These are phyloP conservation scores for Loxodes magnus DNA, from an alignment of 73 alveolate species.

Conservation along the genomic window DNA sequence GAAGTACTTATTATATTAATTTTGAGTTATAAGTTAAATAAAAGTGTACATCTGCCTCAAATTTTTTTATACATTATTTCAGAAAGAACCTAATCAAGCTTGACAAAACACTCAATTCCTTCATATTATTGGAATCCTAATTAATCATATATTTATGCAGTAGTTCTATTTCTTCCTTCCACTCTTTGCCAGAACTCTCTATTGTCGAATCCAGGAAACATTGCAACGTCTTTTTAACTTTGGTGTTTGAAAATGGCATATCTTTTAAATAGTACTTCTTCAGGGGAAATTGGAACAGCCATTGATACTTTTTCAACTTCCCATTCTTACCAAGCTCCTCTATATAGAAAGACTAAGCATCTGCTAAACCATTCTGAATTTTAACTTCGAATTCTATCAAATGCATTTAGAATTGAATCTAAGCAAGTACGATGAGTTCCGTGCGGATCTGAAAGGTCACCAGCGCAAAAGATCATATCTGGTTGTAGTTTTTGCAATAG, in stretches of 20 bases:
- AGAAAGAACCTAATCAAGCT: conserved; percentile 18
- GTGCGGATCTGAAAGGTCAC: conserved; percentile 48
- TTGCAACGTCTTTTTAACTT: conserved; percentile 34
- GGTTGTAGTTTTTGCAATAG: conserved; percentile 21
- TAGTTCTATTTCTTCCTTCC: conserved; percentile 17
- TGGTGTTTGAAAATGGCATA: conserved; percentile 31
- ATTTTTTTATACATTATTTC: too few relatives aligned
- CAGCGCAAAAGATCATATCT: conserved; percentile 33
- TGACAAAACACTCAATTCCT: conserved; percentile 19
- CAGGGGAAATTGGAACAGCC: conserved; percentile 43
- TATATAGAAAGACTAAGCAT: conserved; percentile 17
- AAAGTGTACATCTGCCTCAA: too few relatives aligned
- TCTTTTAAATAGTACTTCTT: conserved; percentile 25
- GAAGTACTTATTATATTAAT: too few relatives aligned
- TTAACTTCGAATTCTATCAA: conserved; percentile 17
- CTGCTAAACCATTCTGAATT: conserved; percentile 11
- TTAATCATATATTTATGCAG: conserved; percentile 1
- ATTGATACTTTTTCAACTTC: conserved; percentile 26
- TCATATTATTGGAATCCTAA: conserved; percentile 13
- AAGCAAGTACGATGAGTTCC: conserved; percentile 46
- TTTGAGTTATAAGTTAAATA: too few relatives aligned
- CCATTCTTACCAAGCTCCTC: conserved; percentile 57
- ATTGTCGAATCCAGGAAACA: conserved; percentile 36
- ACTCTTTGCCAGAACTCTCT: conserved; percentile 42
- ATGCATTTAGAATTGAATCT: conserved; percentile 21